Conservation (phyloP, 2,329 filamentous ascomycete species). For the Curvularia sp. region DNA sequence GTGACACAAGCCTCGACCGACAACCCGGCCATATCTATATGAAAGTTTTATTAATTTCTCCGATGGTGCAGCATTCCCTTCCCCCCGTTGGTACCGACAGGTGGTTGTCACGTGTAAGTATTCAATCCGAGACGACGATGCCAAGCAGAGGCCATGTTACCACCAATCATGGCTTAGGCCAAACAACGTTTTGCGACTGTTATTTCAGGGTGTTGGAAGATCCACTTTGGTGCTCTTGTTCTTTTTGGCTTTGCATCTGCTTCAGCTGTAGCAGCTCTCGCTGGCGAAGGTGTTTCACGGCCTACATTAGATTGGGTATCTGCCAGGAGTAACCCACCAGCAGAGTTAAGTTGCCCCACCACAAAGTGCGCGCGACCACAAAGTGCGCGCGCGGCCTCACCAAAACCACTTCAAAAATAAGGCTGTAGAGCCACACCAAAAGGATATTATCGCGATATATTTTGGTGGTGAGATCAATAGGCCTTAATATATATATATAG, state of each 20-base stretch:
- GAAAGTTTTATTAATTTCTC: slow-evolving; percentile 31
- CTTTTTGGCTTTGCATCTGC: slow-evolving; percentile 7
- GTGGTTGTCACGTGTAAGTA: slow-evolving; percentile 27
- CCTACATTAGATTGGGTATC: not conserved
- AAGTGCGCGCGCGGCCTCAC: too few relatives aligned
- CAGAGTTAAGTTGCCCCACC: too few relatives aligned
- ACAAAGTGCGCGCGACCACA: too few relatives aligned
- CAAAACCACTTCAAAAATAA: too few relatives aligned
- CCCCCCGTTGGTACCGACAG: slow-evolving; percentile 16
- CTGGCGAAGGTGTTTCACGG: not conserved
- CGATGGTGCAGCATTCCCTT: slow-evolving; percentile 18
- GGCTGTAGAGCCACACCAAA: too few relatives aligned
- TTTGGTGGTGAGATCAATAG: too few relatives aligned
- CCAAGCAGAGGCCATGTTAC: slow-evolving; percentile 21
- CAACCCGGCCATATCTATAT: slow-evolving; percentile 22
- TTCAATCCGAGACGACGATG: slow-evolving; percentile 22
- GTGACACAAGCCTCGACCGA: not conserved
- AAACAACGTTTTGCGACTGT: slow-evolving; percentile 4
- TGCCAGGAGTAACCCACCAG: not conserved
- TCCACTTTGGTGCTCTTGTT: slow-evolving; percentile 9
- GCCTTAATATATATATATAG: too few relatives aligned
- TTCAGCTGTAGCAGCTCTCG: not conserved
- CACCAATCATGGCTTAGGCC: slow-evolving; percentile 28
- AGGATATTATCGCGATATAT: too few relatives aligned
- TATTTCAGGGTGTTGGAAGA: slow-evolving; percentile 22